A percentile compares a stretch with the other conserved stretches of the same genome.
These are phyloP conservation scores for Chondrostereum purpureum DNA, from an alignment of 1,284 basidiomycete genomes.

Conservation along the genomic window DNA sequence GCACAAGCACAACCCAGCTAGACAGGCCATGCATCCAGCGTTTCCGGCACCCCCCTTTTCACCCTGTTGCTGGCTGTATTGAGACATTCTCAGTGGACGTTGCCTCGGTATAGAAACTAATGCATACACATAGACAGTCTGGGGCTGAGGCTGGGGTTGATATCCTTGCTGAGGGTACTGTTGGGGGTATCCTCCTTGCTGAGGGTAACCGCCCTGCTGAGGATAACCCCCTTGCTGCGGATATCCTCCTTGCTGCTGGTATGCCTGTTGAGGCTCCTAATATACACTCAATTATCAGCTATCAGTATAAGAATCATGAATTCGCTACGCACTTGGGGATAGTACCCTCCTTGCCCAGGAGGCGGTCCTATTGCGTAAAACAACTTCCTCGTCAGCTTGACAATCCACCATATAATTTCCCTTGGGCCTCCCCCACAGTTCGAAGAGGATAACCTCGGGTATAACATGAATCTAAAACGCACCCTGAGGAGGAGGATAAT, in stretches of 20 bases:
- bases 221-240: conserved; percentile 26
- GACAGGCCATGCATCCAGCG: conserved; percentile 58
- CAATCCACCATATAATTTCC: conserved; percentile 26
- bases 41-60: conserved; percentile 34
- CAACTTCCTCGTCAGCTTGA: no score
- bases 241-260: conserved; percentile 46
- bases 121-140: conserved; percentile 71
- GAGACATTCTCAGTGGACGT: no score
- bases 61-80: conserved; percentile 46
- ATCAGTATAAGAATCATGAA: not conserved
- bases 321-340: conserved; percentile 50
- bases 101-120: no score
- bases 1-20: conserved; percentile 66
- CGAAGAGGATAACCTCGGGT: no score
- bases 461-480: no score
- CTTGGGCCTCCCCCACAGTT: no score
- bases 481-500: conserved; percentile 71
- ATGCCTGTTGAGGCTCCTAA: conserved; percentile 62
- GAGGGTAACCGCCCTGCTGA: conserved; percentile 26
- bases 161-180: conserved; percentile 44
- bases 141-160: conserved; percentile 63
- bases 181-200: conserved; percentile 16
- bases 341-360: conserved; percentile 63
- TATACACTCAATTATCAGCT: conserved; percentile 2
- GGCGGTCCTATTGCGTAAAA: conserved; percentile 43